Evolutionary conservation across 768 basidiomycete species (phyloP).

Genomic region (Boletus vermiculosoides): DNA sequence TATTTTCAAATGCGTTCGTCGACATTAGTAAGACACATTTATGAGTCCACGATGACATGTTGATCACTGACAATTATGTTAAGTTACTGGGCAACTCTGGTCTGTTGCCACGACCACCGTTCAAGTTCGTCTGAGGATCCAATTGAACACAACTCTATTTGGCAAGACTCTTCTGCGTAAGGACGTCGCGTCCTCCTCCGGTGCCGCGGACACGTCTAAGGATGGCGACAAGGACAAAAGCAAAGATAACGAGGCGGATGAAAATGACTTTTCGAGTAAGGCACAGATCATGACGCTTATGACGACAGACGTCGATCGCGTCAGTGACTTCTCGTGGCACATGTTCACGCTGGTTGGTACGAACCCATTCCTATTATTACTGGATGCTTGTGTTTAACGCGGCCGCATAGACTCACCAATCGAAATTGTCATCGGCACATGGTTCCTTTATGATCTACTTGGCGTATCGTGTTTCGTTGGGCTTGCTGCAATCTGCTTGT

Average conservation of each 20-base stretch:
- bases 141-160: slow-evolving; percentile 82
- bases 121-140: slow-evolving; percentile 67
- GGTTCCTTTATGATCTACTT: slow-evolving; percentile 75
- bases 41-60: background rate
- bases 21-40: slow-evolving; percentile 40
- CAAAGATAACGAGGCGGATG: slow-evolving; percentile 28
- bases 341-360: slow-evolving; percentile 70
- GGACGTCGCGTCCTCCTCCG: slow-evolving; percentile 70
- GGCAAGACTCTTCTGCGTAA: slow-evolving; percentile 86
- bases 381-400: background rate
- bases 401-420: slow-evolving; percentile 62
- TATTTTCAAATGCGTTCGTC: slow-evolving; percentile 42
- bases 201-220: slow-evolving; percentile 26
- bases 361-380: slow-evolving; percentile 14
- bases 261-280: slow-evolving; percentile 64
- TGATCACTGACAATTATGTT: slow-evolving; percentile 8
- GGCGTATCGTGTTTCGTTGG: slow-evolving; percentile 79
- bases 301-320: slow-evolving; percentile 92
- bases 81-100: slow-evolving; percentile 72
- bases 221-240: slow-evolving; percentile 19
- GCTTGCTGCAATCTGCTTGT: slow-evolving; percentile 68
- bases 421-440: slow-evolving; percentile 70
- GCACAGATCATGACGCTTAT: slow-evolving; percentile 92
- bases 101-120: slow-evolving; percentile 65
- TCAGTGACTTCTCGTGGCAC: slow-evolving; percentile 83